Base-by-base conservation (phyloP, 768 basidiomycete species). In the Crucibulum laeve region DNA sequence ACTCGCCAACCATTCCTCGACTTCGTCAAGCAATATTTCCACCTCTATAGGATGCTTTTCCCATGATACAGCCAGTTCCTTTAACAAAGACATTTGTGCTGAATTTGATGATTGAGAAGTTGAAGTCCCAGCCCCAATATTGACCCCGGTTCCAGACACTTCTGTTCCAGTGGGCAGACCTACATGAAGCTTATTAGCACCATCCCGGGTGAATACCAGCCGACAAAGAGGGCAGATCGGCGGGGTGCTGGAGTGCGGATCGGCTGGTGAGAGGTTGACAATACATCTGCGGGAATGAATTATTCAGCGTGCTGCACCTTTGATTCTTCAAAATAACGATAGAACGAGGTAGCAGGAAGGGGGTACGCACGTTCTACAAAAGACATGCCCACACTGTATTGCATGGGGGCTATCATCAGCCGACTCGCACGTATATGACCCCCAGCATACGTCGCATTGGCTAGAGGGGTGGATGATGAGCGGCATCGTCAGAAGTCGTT, bases 311-410 rank as follows among this genome's bases (percentile, higher is more conserved):
- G n/a, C n/a, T n/a, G n/a, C n/a, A n/a, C n/a, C n/a, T n/a, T n/a
- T n/a, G n/a, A n/a, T n/a, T n/a, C n/a, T n/a, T n/a, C n/a, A n/a
- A n/a, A n/a, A n/a, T n/a, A n/a, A n/a, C n/a, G n/a, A n/a, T n/a
- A n/a, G n/a, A n/a, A n/a, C n/a, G n/a, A n/a, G n/a, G n/a, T n/a
- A n/a, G n/a, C n/a, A n/a, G n/a, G n/a, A n/a, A n/a, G n/a, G n/a
- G n/a, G n/a, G n/a, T n/a, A 73, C 83, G 58, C 56, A 86, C 85
- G 65, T 60, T 56, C 69, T 68, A 58, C 86, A 88, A 67, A 88
- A 87, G 26, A 85, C 74, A 61, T 88, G 84, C 28, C 87, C 87
- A 54, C 87, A 90, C 23, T 80, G 74, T 49, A 89, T 87, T 10
- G 78, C 82, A 59, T 84, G 77, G 4, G 85, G 86, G 37, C 75